Conservation (phyloP, 2,329 filamentous ascomycete genomes). For the Ceratocystis diversiconidia region DNA sequence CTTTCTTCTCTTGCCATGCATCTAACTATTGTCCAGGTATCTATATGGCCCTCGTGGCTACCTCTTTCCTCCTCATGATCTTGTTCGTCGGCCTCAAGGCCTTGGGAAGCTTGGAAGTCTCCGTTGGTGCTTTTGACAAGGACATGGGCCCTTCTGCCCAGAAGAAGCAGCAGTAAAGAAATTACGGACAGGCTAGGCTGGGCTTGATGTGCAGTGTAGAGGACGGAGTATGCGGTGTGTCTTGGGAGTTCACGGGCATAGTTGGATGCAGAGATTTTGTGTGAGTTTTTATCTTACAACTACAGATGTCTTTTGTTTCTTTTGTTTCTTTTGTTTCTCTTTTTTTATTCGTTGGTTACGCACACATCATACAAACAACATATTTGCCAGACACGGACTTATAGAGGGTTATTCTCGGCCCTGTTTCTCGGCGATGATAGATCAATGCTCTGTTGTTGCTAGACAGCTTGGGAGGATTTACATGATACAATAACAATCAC, state of each 20-base stretch:
- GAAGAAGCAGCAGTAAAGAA: slow-evolving; percentile 45
- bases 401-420: not conserved
- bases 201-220: not conserved
- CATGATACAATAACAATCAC: not conserved
- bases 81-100: slow-evolving; percentile 65
- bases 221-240: not conserved
- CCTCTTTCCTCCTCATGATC: slow-evolving; percentile 59
- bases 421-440: not conserved
- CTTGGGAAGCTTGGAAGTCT: slow-evolving; percentile 68
- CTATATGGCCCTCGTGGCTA: slow-evolving; percentile 69
- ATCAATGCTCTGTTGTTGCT: not conserved
- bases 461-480: not conserved
- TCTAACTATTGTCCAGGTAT: slow-evolving; percentile 43
- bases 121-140: slow-evolving; percentile 92
- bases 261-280: not conserved
- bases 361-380: not conserved
- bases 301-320: not conserved
- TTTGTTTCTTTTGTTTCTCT: not conserved
- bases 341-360: not conserved
- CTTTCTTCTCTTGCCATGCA: not conserved
- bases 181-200: not conserved
- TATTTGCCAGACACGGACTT: not conserved
- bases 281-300: not conserved
- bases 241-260: not conserved
- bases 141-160: slow-evolving; percentile 81